Conservation (phyloP, 495 filamentous ascomycete species). For the Rusavskia elegans region DNA sequence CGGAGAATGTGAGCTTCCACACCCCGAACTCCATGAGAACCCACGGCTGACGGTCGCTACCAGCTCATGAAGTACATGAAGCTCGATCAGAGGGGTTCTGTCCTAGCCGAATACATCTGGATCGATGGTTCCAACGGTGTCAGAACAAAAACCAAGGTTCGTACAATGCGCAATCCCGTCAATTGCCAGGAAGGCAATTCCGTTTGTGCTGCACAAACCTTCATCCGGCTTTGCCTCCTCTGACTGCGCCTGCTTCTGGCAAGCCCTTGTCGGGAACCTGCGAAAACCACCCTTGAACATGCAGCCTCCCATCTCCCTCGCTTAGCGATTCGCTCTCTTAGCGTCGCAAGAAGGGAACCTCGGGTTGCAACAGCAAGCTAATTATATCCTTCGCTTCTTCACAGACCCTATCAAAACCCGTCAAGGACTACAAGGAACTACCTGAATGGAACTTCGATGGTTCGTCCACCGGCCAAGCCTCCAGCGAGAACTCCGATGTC, state of each 20-base stretch:
- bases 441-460: slow-evolving; percentile 99
- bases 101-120: slow-evolving; percentile 97
- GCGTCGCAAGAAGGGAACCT: background rate
- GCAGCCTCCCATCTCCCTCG: slow-evolving; percentile 1
- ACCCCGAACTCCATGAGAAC: background rate
- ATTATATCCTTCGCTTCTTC: slow-evolving; percentile 4
- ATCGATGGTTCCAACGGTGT: slow-evolving; percentile 66
- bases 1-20: slow-evolving; percentile 45
- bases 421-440: slow-evolving; percentile 56
- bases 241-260: background rate
- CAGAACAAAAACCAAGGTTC: slow-evolving; percentile 85
- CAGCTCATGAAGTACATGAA: slow-evolving; percentile 85
- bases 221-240: background rate
- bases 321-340: background rate
- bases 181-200: background rate
- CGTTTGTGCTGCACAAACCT: background rate
- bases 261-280: slow-evolving; percentile 11
- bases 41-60: slow-evolving; percentile 1
- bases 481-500: slow-evolving; percentile 94
- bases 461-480: slow-evolving; percentile 85
- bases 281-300: slow-evolving; percentile 7
- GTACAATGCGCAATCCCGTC: slow-evolving; percentile 17
- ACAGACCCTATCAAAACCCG: slow-evolving; percentile 64
- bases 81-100: slow-evolving; percentile 71
- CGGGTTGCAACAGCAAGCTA: slow-evolving; percentile 4